Base-by-base conservation (phyloP, 148 eudicot genomes). In the Cornus kousa region DNA sequence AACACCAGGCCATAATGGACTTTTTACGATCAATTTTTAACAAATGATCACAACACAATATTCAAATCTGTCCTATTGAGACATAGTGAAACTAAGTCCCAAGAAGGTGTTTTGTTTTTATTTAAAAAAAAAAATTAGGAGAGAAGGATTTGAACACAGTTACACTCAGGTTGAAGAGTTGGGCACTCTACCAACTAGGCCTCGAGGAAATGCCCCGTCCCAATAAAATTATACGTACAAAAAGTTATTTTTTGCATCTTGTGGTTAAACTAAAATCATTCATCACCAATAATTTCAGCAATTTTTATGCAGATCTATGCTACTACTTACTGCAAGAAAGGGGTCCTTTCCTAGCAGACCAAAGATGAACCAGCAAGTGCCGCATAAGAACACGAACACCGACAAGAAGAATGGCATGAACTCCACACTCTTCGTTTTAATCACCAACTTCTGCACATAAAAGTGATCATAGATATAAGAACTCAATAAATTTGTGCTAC, bases 361-460 rank as follows among this genome's bases (percentile, higher is more conserved):
- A 73, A 68, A 95, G 85, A 95, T 73, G 81, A 93, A 91, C 97
- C 96, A 95, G 50, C 93, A 95, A 20, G 93, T 87, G 50, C 97
- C 93, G 57, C 98, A 91, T 66, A 95, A 81, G 94, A 95, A 95
- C 7, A 89, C 88, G 80, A 87, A 93, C 77, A 95, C 66, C 0
- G 97, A 93, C 55, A 95, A 83, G 82, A 95, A 85, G 84, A 93
- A 95, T 7, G 97, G 97, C 98, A 93, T 95, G 88, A 81, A 91
- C 77, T 95, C 98, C 28, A 93, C 97, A 64, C 97, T 95, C 80
- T 90, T 91, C 24, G 97, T 90, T 78, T 79, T 88, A 22, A 95
- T 90, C 85, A 93, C 98, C 83, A 83, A 53, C 64, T 94, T 91
- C 98, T 95, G 86, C 86, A 81, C 37, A 31, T 6, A 5, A 0